Conservation (phyloP, 805 yeast genomes). For the Candida rishiriensis region DNA sequence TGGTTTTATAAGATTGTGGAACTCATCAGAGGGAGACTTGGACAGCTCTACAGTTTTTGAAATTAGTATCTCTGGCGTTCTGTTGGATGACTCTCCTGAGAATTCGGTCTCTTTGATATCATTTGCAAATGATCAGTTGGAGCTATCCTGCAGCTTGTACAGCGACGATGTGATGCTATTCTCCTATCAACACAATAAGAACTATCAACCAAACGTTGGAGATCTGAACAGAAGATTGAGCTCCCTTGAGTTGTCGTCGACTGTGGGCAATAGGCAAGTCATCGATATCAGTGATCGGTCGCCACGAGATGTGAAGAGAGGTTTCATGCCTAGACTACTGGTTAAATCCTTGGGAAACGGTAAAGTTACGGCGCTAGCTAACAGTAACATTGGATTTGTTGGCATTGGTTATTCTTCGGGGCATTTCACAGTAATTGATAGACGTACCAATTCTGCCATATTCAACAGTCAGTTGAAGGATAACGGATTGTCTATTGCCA, state of each 20-base stretch:
- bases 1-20: constrained; percentile 81
- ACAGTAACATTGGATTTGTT: constrained; percentile 79
- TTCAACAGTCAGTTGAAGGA: constrained; percentile 31
- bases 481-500: constrained; percentile 23
- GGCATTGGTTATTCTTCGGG: constrained; percentile 78
- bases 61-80: constrained; percentile 47
- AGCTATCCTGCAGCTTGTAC: constrained; percentile 61
- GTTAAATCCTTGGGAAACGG: constrained; percentile 38
- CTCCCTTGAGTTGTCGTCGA: constrained; percentile 27
- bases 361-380: constrained; percentile 53
- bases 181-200: constrained; percentile 56
- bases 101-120: constrained; percentile 55
- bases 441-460: constrained; percentile 61
- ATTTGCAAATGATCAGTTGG: constrained; percentile 73
- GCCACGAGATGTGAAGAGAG: constrained; percentile 46
- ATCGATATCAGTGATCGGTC: constrained; percentile 52
- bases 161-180: constrained; percentile 74
- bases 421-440: constrained; percentile 67
- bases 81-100: constrained; percentile 39
- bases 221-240: constrained; percentile 22
- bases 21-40: constrained; percentile 72
- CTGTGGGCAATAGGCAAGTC: constrained; percentile 23
- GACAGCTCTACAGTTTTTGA: constrained; percentile 57
- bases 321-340: constrained; percentile 56
- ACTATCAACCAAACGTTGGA: constrained; percentile 33